Percentiles rank a stretch among this genome's conserved stretches.
Evolutionary conservation across 2,329 filamentous ascomycete genomes (phyloP).

Genomic region (Clonostachys rosea): DNA sequence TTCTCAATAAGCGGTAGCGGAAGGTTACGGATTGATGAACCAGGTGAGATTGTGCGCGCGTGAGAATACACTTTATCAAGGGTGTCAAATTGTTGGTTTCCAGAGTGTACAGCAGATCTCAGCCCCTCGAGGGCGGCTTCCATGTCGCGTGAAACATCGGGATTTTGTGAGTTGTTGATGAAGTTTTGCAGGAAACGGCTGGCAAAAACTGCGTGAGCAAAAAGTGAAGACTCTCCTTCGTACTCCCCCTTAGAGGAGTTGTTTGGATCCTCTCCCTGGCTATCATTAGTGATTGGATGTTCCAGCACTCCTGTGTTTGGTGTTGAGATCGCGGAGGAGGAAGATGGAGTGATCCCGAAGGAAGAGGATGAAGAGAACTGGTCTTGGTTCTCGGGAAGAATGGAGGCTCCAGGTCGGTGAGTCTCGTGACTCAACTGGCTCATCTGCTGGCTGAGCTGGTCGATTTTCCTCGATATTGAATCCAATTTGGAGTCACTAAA

Average conservation of each 20-base stretch:
- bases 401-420: neutral
- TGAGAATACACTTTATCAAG: slow-evolving; percentile 3
- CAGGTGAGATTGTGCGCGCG: slow-evolving; percentile 2
- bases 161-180: slow-evolving; percentile 6
- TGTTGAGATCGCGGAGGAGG: neutral
- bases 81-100: slow-evolving; percentile 6
- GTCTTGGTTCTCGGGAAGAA: neutral
- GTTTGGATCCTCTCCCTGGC: neutral
- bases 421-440: slow-evolving; percentile 3
- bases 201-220: slow-evolving; percentile 12
- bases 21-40: slow-evolving; percentile 2
- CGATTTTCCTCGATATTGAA: slow-evolving; percentile 6
- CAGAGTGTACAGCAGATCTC: slow-evolving; percentile 3
- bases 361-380: neutral
- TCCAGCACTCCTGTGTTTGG: neutral
- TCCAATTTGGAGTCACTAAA: slow-evolving; percentile 8
- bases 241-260: slow-evolving; percentile 6
- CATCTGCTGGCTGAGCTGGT: slow-evolving; percentile 6
- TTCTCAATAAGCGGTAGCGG: slow-evolving; percentile 7
- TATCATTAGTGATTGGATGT: neutral
- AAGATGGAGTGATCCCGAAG: slow-evolving; percentile 3
- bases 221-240: slow-evolving; percentile 10
- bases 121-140: slow-evolving; percentile 7
- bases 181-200: slow-evolving; percentile 12
- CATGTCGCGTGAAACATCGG: slow-evolving; percentile 11